Percentiles rank a stretch among this genome's conserved stretches.
Conservation (phyloP, 768 basidiomycete genomes). For the Tricholomella constricta region DNA sequence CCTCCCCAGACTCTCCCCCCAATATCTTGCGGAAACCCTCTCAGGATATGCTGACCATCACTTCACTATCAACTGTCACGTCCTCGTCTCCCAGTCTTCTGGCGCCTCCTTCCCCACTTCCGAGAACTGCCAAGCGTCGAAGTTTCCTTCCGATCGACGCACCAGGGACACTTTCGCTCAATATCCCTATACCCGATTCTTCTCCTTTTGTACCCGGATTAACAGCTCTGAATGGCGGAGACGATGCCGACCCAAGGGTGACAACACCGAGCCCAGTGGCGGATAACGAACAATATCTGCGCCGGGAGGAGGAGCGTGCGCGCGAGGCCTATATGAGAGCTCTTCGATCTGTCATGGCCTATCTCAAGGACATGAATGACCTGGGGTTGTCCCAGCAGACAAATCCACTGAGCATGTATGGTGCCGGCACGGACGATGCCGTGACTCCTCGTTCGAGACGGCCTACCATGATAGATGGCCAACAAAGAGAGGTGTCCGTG, state of each 20-base stretch:
- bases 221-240: constrained; percentile 42
- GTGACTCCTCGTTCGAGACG: constrained; percentile 55
- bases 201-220: constrained; percentile 60
- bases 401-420: constrained; percentile 60
- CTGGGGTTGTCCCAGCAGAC: constrained; percentile 71
- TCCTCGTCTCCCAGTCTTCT: constrained; percentile 40
- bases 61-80: constrained; percentile 20
- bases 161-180: constrained; percentile 51
- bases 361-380: constrained; percentile 94
- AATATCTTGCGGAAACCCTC: constrained; percentile 27
- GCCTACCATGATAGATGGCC: constrained; percentile 64
- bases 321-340: constrained; percentile 78
- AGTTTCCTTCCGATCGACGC: constrained; percentile 89
- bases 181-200: constrained; percentile 63
- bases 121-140: constrained; percentile 68
- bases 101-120: constrained; percentile 42
- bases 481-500: constrained; percentile 60
- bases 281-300: constrained; percentile 51
- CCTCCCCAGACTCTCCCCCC: constrained; percentile 30
- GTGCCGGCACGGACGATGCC: constrained; percentile 47
- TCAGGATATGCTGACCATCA: constrained; percentile 27
- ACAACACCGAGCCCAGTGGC: constrained; percentile 47
- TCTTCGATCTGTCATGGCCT: constrained; percentile 91
- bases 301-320: constrained; percentile 70
- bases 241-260: constrained; percentile 34